Evolutionary conservation across 345 rosid genomes (phyloP), one percentile per base, ranked within the genome.

Genomic region (Acer yangbiense): DNA sequence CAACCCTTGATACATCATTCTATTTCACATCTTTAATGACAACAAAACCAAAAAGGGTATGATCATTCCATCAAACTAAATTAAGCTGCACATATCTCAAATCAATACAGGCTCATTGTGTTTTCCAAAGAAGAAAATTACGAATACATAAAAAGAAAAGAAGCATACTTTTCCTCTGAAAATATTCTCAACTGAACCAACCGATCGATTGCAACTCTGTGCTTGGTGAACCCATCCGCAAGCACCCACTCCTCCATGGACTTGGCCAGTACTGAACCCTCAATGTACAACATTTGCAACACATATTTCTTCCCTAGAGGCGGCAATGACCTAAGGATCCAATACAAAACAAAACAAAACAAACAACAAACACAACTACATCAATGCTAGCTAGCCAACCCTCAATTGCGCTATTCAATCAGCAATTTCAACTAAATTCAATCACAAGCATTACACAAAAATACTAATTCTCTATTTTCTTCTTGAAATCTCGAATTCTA

Each of bases 241-340:
- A 94, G 90, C 58, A 94, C 86, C 98, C 99, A 92, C 65, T 92
- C 97, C 70, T 89, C 90, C 81, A 96, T 71, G 78, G 78, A 73
- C 80, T 84, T 88, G 58, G 88, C 85, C 32, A 89, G 68, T 6
- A 92, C 82, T 0, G 93, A 74, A 73, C 82, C 87, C 64, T 90
- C 86, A 46, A 86, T 77, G 87, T 82, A 96, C 76, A 94, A 62
- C 88, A 92, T 83, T 79, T 85, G 89, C 21, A 92, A 65, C 72
- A 91, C 97, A 80, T 96, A 92, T 79, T 89, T 94, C 97, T 96
- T 96, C 6, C 94, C 98, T 9, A 96, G 81, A 12, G 97, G 99
- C 2, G 97, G 97, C 78, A 94, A 21, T 18, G 99, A 96, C 93
- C 98, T 95, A 77, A 73, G 13, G 62, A 55, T 54, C n/a, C 50